Conservation (phyloP, 73 alveolate genomes). For the Tetrahymena thermophila region DNA sequence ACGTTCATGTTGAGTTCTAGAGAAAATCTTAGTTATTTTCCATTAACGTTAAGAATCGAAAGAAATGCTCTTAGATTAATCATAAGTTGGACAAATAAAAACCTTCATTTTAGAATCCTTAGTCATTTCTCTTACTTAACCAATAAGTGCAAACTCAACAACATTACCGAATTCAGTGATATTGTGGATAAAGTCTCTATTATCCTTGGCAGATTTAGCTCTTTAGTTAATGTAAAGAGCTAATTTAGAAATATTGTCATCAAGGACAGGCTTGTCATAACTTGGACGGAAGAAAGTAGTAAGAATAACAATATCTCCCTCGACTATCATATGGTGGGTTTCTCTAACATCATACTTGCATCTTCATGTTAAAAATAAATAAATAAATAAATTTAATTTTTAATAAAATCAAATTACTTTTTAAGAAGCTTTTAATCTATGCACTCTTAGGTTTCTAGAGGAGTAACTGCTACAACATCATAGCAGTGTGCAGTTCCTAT, state of each 20-base stretch:
- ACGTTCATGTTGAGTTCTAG: background rate
- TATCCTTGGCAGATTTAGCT: background rate
- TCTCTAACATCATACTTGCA: background rate
- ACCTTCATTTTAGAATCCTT: background rate
- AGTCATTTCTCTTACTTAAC: background rate
- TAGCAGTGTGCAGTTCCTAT: background rate
- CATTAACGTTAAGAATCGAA: background rate
- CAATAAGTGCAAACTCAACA: background rate
- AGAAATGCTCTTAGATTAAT: background rate
- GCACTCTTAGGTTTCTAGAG: background rate
- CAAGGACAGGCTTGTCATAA: background rate
- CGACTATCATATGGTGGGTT: background rate
- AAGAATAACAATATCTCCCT: background rate
- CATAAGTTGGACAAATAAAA: background rate
- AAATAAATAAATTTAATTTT: background rate
- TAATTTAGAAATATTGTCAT: background rate
- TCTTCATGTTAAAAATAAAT: background rate
- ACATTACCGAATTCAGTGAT: background rate
- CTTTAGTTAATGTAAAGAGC: background rate
- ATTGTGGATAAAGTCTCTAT: background rate
- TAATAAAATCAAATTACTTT: background rate
- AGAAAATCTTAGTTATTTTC: background rate
- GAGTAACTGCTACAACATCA: background rate
- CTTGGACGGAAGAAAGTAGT: background rate
- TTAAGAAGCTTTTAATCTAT: background rate